A percentile compares a stretch with the other conserved stretches of the same genome.
Evolutionary conservation across 2,329 filamentous ascomycete species (phyloP).

Genomic region (Furcasterigmium sp.): DNA sequence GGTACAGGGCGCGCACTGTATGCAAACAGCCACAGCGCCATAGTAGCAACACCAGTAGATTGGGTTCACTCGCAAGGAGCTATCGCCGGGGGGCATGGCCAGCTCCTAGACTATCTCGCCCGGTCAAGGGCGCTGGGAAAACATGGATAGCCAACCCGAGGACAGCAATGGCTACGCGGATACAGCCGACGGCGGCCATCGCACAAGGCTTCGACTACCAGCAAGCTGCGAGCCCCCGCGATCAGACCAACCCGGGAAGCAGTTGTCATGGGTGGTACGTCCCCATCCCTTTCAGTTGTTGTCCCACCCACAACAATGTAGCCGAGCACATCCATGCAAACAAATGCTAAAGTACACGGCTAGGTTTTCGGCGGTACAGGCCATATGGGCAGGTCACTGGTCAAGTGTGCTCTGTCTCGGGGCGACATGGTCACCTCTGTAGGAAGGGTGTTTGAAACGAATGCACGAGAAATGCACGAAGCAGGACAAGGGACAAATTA

Average conservation of each 20-base stretch:
- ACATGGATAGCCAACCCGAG: no score
- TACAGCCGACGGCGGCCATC: background rate
- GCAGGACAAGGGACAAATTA: slow-evolving; percentile 58
- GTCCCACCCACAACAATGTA: background rate
- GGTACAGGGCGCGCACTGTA: no score
- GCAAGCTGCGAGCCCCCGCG: slow-evolving; percentile 81
- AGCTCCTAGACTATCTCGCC: no score
- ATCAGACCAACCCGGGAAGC: slow-evolving; percentile 62
- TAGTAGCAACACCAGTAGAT: no score
- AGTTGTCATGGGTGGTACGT: slow-evolving; percentile 83
- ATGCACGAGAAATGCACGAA: slow-evolving; percentile 56
- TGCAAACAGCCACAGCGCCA: no score
- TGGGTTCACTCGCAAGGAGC: no score
- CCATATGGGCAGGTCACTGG: slow-evolving; percentile 88
- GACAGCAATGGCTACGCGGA: no score
- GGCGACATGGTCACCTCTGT: slow-evolving; percentile 84
- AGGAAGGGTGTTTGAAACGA: slow-evolving; percentile 76
- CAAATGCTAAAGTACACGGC: background rate
- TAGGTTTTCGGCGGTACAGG: slow-evolving; percentile 95
- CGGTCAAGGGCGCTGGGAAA: no score
- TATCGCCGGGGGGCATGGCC: no score
- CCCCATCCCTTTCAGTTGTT: slow-evolving; percentile 5
- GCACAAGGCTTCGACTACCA: slow-evolving; percentile 58
- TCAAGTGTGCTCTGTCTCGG: slow-evolving; percentile 73
- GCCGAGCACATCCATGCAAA: background rate